A percentile compares a stretch with the other conserved stretches of the same genome.
Conservation (phyloP, 768 basidiomycete species). For the Leccinellum rugosiceps region DNA sequence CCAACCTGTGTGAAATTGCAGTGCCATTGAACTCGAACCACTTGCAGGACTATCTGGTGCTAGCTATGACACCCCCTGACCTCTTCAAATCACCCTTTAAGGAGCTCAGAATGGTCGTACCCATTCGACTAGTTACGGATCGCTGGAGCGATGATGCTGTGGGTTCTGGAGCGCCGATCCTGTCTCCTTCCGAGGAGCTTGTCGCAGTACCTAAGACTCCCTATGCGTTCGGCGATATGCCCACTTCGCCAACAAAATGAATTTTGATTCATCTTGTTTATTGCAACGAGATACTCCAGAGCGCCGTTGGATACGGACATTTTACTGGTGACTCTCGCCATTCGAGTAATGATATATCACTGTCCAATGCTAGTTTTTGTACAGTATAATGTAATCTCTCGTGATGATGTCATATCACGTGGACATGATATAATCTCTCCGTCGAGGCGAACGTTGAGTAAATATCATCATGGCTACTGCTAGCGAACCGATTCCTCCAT, state of each 20-base stretch:
- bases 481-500: constrained; percentile 1
- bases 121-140: constrained; percentile 64
- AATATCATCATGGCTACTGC: constrained; percentile 2
- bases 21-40: neutral
- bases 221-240: neutral
- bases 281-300: neutral
- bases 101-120: constrained; percentile 60
- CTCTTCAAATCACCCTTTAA: constrained; percentile 50
- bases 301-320: neutral
- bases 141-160: constrained; percentile 43
- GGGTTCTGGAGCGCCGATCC: constrained; percentile 12
- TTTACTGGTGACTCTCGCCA: neutral
- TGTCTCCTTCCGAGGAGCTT: constrained; percentile 27
- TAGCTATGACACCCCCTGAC: constrained; percentile 59
- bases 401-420: constrained; percentile 29
- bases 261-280: neutral
- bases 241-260: neutral
- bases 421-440: constrained; percentile 4
- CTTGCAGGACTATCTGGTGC: constrained; percentile 61
- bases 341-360: neutral
- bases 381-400: neutral
- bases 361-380: neutral
- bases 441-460: neutral
- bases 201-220: constrained; percentile 8
- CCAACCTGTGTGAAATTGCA: neutral